These are phyloP conservation scores for Trametes cingulata DNA, from an alignment of 768 basidiomycete genomes.

Conservation along the genomic window DNA sequence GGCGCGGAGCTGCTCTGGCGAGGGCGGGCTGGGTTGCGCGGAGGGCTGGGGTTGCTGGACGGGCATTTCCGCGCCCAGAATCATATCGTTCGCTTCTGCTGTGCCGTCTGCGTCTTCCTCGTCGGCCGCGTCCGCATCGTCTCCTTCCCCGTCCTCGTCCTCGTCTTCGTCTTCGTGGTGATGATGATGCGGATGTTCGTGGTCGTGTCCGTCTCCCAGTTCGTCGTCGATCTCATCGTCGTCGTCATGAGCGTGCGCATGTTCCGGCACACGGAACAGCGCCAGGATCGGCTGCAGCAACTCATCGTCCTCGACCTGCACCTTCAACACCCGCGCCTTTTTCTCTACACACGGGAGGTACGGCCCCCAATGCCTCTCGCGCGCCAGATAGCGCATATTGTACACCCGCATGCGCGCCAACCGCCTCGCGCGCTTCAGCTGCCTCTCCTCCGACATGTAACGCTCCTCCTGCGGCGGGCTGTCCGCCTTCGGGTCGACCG, in stretches of 20 bases:
- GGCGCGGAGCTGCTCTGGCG: slow-evolving; percentile 32
- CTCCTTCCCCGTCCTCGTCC: slow-evolving; percentile 22
- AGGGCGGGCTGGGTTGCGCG: not conserved
- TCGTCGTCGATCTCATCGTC: too few species aligned
- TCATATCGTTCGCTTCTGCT: not conserved
- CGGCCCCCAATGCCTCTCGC: slow-evolving; percentile 29
- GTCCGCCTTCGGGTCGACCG: not conserved
- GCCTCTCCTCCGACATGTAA: slow-evolving; percentile 18
- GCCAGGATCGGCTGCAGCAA: slow-evolving; percentile 21
- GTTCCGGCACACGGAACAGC: slow-evolving; percentile 9
- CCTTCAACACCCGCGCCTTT: not conserved
- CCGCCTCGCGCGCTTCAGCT: slow-evolving; percentile 24
- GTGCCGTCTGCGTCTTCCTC: slow-evolving; percentile 16
- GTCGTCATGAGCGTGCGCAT: not conserved
- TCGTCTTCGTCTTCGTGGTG: slow-evolving; percentile 24
- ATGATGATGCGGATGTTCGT: too few species aligned
- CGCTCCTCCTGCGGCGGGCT: not conserved
- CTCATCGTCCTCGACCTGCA: slow-evolving; percentile 9
- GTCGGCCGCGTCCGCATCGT: slow-evolving; percentile 17
- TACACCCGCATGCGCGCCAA: slow-evolving; percentile 30
- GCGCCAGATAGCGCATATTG: slow-evolving; percentile 28
- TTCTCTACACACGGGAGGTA: slow-evolving; percentile 18
- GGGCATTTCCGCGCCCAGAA: not conserved
- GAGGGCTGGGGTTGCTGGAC: not conserved
- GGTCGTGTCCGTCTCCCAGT: too few species aligned